Conservation (phyloP, 306 rosid genomes). For the Senna tora region DNA sequence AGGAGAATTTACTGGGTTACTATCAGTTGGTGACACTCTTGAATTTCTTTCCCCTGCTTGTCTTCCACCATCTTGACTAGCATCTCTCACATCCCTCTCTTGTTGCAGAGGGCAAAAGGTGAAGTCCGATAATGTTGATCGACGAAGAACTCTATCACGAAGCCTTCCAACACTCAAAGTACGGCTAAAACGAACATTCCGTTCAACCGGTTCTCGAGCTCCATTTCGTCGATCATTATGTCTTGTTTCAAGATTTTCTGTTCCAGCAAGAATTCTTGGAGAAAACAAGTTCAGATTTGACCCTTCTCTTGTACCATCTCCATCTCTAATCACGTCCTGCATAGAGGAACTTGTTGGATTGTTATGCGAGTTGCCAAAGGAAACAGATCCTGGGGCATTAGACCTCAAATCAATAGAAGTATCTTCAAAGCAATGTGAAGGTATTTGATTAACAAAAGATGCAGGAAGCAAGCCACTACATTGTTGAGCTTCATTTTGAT, state of each 20-base stretch:
- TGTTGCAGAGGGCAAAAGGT: conserved; percentile 74
- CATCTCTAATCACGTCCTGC: conserved; percentile 49
- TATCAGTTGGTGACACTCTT: conserved; percentile 48
- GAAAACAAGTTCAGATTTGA: conserved; percentile 51
- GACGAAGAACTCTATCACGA: conserved; percentile 95
- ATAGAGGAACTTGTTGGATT: conserved; percentile 48
- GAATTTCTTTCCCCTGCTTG: conserved; percentile 55
- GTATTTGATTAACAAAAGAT: conserved; percentile 45
- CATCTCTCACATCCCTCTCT: conserved; percentile 72
- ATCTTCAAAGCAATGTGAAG: conserved; percentile 49
- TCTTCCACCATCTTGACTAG: conserved; percentile 52
- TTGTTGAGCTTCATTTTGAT: conserved; percentile 58
- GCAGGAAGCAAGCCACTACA: conserved; percentile 48
- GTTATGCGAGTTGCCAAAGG: conserved; percentile 41
- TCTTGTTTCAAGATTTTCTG: conserved; percentile 62
- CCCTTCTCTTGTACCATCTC: conserved; percentile 48
- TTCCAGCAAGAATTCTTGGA: conserved; percentile 53
- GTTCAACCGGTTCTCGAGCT: conserved; percentile 83
- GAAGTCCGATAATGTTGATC: conserved; percentile 79
- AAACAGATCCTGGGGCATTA: conserved; percentile 40
- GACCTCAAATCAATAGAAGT: conserved; percentile 54
- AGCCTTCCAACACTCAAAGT: conserved; percentile 99
- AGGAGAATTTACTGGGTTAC: conserved; percentile 47
- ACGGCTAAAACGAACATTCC: conserved; percentile 90
- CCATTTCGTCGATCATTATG: conserved; percentile 62